phyloP scores from a whole-genome alignment of 2,329 filamentous ascomycete genomes.

The Zasmidium angulare region DNA sequence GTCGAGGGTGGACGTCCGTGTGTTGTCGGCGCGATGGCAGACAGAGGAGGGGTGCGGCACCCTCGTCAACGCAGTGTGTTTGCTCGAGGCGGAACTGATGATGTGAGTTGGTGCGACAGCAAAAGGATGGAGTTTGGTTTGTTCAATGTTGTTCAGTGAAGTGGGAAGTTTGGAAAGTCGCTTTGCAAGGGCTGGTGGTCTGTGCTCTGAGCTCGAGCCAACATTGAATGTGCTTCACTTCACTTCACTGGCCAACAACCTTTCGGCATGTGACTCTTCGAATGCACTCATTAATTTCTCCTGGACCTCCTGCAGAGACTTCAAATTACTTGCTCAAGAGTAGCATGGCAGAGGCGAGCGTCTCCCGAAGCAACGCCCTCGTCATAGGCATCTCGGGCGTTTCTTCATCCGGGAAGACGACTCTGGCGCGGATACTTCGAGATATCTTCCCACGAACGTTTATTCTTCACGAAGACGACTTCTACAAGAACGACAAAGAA shows the following conservation, averaged over 20 bases:
- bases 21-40: not conserved
- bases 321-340: too few relatives aligned
- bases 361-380: constrained; percentile 42
- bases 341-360: not conserved
- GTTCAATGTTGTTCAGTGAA: too few relatives aligned
- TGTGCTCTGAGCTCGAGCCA: too few relatives aligned
- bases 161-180: too few relatives aligned
- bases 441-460: constrained; percentile 73
- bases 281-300: too few relatives aligned
- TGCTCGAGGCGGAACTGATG: not conserved
- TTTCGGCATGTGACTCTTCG: too few relatives aligned
- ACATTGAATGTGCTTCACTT: not conserved
- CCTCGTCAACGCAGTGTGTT: not conserved
- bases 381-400: constrained; percentile 83
- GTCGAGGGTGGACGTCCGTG: not conserved
- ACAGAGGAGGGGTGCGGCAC: not conserved
- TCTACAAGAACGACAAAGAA: constrained; percentile 79
- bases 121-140: too few relatives aligned
- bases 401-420: constrained; percentile 94
- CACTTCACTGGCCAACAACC: too few relatives aligned
- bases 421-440: constrained; percentile 78
- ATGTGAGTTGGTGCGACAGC: too few relatives aligned
- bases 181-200: too few relatives aligned
- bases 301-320: too few relatives aligned
- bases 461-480: constrained; percentile 94